Conservation (phyloP, 2,329 filamentous ascomycete genomes). For the Colletotrichum scovillei region DNA sequence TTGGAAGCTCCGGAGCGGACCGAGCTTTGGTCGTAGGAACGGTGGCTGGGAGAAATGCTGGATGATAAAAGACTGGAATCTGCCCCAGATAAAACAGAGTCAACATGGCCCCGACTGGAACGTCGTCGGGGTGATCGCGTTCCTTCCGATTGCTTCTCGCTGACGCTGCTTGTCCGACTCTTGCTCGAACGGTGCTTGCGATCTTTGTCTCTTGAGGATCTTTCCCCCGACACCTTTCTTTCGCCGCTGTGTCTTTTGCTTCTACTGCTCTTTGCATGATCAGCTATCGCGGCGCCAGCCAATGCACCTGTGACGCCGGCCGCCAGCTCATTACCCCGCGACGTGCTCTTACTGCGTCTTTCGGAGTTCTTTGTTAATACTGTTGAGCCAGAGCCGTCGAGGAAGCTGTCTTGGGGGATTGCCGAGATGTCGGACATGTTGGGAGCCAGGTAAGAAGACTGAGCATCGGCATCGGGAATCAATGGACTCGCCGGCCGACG, state of each 20-base stretch:
- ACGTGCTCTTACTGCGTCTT: constrained; percentile 56
- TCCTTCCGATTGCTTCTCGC: constrained; percentile 61
- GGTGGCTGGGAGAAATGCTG: constrained; percentile 64
- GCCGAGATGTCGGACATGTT: constrained; percentile 88
- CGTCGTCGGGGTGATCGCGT: constrained; percentile 58
- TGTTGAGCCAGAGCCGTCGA: constrained; percentile 64
- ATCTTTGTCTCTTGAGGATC: constrained; percentile 59
- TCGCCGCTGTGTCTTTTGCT: constrained; percentile 57
- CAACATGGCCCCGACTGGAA: constrained; percentile 63
- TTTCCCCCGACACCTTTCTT: constrained; percentile 50
- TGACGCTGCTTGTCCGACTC: constrained; percentile 61
- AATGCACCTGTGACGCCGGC: constrained; percentile 51
- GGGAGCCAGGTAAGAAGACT: constrained; percentile 70
- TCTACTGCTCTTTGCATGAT: constrained; percentile 57
- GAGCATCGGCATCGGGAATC: constrained; percentile 67
- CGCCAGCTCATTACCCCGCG: constrained; percentile 51
- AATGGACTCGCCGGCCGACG: constrained; percentile 76
- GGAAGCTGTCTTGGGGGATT: constrained; percentile 71
- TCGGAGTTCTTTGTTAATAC: constrained; percentile 46
- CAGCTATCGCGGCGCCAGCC: constrained; percentile 51
- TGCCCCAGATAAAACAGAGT: constrained; percentile 63
- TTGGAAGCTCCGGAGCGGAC: constrained; percentile 61
- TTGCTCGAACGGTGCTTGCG: constrained; percentile 60
- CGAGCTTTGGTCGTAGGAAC: constrained; percentile 66
- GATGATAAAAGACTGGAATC: constrained; percentile 68